Percentiles rank a stretch among this genome's conserved stretches.
Evolutionary conservation across 345 rosid genomes (phyloP).

Genomic region (Salix viminalis): DNA sequence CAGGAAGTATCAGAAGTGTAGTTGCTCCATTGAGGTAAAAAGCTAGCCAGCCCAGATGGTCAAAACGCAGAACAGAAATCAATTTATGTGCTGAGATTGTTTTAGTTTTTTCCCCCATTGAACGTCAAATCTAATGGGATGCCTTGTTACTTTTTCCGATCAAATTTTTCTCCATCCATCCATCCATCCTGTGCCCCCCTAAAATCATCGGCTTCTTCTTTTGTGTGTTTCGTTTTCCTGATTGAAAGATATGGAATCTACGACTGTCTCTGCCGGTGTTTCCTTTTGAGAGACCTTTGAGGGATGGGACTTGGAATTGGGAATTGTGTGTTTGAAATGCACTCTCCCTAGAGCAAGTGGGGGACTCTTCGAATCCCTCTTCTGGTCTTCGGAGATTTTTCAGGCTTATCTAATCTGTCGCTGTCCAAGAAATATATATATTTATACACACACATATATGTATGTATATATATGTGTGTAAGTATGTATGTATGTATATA

Average conservation of each 20-base stretch:
- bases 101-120: too few relatives aligned
- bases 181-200: not conserved
- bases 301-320: not conserved
- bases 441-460: not conserved
- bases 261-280: not conserved
- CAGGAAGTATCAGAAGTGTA: not conserved
- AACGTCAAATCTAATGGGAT: too few relatives aligned
- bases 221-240: not conserved
- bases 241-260: conserved; percentile 19
- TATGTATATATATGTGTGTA: not conserved
- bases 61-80: not conserved
- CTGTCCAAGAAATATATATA: not conserved
- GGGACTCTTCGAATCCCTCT: too few relatives aligned
- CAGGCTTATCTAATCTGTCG: not conserved
- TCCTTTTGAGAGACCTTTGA: not conserved
- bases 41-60: not conserved
- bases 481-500: not conserved
- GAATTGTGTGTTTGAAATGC: not conserved
- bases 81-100: not conserved
- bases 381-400: not conserved
- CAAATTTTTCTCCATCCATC: not conserved
- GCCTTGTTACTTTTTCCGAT: not conserved
- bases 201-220: too few relatives aligned
- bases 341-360: not conserved
- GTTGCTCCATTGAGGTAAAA: conserved; percentile 6